These are phyloP conservation scores for Rubus parviflorus DNA, from an alignment of 306 rosid genomes.

Conservation along the genomic window DNA sequence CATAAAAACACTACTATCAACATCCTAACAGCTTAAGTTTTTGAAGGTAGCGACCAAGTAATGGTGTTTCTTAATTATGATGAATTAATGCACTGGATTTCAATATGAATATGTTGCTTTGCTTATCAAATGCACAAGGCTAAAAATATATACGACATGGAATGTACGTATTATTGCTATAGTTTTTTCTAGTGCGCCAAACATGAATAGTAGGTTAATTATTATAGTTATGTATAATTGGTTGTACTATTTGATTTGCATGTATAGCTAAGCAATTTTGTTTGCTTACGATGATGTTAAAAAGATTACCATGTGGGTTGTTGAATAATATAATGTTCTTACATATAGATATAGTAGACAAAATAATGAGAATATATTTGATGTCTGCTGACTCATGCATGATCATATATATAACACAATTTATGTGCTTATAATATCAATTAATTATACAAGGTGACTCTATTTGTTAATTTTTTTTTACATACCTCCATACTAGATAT, in stretches of 20 bases:
- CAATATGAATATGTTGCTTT: too few species aligned
- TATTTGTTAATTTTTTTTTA: too few species aligned
- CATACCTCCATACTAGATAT: too few species aligned
- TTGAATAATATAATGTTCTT: conserved; percentile 7
- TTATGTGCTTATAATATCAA: too few species aligned
- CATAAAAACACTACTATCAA: too few species aligned
- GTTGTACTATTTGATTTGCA: conserved; percentile 7
- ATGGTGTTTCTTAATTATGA: too few species aligned
- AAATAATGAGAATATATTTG: not conserved
- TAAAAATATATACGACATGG: too few species aligned
- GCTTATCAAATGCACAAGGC: too few species aligned
- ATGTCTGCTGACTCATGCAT: conserved; percentile 29
- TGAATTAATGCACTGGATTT: too few species aligned
- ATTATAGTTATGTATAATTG: not conserved
- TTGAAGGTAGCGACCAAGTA: too few species aligned
- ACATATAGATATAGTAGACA: not conserved
- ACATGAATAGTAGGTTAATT: not conserved
- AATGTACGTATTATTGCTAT: not conserved
- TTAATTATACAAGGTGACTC: too few species aligned
- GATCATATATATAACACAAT: not conserved
- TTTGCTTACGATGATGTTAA: conserved; percentile 1
- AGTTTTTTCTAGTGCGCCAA: not conserved
- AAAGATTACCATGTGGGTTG: conserved; percentile 14
- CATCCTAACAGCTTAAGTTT: too few species aligned
- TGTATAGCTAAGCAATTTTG: conserved; percentile 15